Conservation (phyloP, 2,329 filamentous ascomycete genomes). For the Amphichorda felina region DNA sequence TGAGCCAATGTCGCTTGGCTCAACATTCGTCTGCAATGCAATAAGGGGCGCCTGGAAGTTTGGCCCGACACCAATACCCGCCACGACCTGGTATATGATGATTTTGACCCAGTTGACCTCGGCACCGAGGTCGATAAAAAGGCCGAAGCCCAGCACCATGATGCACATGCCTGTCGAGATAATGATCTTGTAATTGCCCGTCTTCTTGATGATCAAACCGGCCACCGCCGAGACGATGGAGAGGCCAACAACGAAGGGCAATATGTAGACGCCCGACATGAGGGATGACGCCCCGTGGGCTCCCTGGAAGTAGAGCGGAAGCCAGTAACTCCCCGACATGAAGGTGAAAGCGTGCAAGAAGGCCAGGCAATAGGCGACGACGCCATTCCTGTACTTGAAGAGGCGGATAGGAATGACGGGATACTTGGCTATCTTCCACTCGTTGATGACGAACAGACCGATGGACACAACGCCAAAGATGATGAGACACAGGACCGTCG, state of each 20-base stretch:
- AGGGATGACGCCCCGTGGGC: slow-evolving; percentile 58
- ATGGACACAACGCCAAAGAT: slow-evolving; percentile 57
- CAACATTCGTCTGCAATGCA: slow-evolving; percentile 52
- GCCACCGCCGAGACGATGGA: slow-evolving; percentile 49
- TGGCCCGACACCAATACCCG: slow-evolving; percentile 52
- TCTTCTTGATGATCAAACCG: slow-evolving; percentile 48
- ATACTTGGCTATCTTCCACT: slow-evolving; percentile 61
- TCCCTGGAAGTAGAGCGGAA: slow-evolving; percentile 77
- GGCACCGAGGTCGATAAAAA: slow-evolving; percentile 49
- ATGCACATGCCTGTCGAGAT: slow-evolving; percentile 48
- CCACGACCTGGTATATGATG: slow-evolving; percentile 49
- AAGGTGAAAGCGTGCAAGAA: slow-evolving; percentile 69
- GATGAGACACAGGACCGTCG: slow-evolving; percentile 65
- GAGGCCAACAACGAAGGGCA: slow-evolving; percentile 58
- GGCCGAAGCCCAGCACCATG: slow-evolving; percentile 52
- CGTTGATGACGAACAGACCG: slow-evolving; percentile 57
- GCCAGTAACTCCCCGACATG: slow-evolving; percentile 67
- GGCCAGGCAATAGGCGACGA: slow-evolving; percentile 52
- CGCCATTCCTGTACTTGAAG: slow-evolving; percentile 54
- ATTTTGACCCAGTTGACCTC: slow-evolving; percentile 42
- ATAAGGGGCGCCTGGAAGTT: slow-evolving; percentile 61
- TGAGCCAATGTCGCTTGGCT: slow-evolving; percentile 52
- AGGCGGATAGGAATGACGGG: slow-evolving; percentile 67
- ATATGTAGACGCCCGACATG: slow-evolving; percentile 60
- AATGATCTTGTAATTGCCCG: slow-evolving; percentile 50